Percentiles rank a stretch among this genome's conserved stretches.
Conservation (phyloP, 2,329 filamentous ascomycete genomes). For the Colletotrichum lini region DNA sequence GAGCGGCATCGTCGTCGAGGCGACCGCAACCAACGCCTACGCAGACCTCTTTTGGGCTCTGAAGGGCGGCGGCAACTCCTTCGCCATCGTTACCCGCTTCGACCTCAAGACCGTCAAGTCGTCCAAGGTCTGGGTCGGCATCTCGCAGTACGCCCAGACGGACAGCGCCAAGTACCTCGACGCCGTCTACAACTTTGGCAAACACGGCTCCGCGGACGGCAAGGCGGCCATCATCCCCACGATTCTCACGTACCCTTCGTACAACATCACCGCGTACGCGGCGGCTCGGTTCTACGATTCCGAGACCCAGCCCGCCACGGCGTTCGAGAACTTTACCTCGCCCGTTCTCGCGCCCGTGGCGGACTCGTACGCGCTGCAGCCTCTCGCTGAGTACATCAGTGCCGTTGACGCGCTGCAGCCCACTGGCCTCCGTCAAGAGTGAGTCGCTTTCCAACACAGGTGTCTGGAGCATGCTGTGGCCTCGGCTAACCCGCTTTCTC, state of each 20-base stretch:
- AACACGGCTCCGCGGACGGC: conserved; percentile 34
- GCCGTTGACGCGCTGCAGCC: conserved; percentile 41
- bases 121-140: conserved; percentile 36
- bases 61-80: conserved; percentile 54
- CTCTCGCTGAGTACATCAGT: conserved; percentile 37
- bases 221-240: conserved; percentile 44
- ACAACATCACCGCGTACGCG: conserved; percentile 40
- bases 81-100: conserved; percentile 54
- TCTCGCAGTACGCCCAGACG: conserved; percentile 31
- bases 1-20: conserved; percentile 56
- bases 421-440: conserved; percentile 41
- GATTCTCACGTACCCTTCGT: conserved; percentile 38
- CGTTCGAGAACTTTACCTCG: conserved; percentile 42
- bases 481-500: background rate
- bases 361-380: conserved; percentile 36
- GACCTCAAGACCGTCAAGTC: conserved; percentile 44
- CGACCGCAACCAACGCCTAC: conserved; percentile 50
- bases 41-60: conserved; percentile 54
- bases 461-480: too few species aligned
- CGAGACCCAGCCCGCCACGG: conserved; percentile 20
- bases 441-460: background rate
- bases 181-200: conserved; percentile 44
- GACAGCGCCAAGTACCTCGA: conserved; percentile 40
- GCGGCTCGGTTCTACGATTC: conserved; percentile 42
- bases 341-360: conserved; percentile 36